Conservation (phyloP, 306 rosid genomes). For the Lathyrus sativus region DNA sequence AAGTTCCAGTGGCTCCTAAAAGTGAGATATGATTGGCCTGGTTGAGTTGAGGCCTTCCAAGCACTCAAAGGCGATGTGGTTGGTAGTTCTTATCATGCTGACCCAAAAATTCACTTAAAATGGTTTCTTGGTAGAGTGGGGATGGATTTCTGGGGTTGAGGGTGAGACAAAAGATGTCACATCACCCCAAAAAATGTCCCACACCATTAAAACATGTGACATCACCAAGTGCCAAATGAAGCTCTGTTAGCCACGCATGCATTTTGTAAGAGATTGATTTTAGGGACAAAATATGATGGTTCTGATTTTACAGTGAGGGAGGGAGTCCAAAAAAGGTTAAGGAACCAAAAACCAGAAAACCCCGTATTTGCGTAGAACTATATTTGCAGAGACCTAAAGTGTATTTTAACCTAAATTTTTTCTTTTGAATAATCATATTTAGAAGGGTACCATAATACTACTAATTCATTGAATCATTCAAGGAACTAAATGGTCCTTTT, state of each 20-base stretch:
- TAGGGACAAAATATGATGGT: not conserved
- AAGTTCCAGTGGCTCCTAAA: constrained; percentile 53
- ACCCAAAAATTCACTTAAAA: not conserved
- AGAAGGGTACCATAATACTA: constrained; percentile 10
- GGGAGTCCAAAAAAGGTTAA: not conserved
- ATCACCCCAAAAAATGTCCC: not conserved
- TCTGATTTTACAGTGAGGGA: not conserved
- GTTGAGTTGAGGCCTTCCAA: constrained; percentile 60
- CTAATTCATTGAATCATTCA: constrained; percentile 5
- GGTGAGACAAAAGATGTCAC: not conserved
- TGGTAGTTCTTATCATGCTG: constrained; percentile 21
- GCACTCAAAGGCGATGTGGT: constrained; percentile 53
- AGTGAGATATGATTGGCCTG: constrained; percentile 37
- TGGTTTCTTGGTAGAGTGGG: not conserved
- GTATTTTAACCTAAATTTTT: not conserved
- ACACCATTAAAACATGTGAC: not conserved
- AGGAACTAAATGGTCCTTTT: constrained; percentile 6
- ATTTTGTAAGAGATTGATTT: not conserved
- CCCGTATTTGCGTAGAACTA: not conserved
- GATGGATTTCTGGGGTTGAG: not conserved
- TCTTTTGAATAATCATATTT: constrained; percentile 18
- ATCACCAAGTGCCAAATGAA: not conserved
- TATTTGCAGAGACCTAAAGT: not conserved
- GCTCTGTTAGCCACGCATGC: not conserved
- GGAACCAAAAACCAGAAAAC: not conserved